Evolutionary conservation across 108 stramenopile species (phyloP), one percentile per base, ranked within the genome.

Genomic region (Cafeteria roenbergensis): DNA sequence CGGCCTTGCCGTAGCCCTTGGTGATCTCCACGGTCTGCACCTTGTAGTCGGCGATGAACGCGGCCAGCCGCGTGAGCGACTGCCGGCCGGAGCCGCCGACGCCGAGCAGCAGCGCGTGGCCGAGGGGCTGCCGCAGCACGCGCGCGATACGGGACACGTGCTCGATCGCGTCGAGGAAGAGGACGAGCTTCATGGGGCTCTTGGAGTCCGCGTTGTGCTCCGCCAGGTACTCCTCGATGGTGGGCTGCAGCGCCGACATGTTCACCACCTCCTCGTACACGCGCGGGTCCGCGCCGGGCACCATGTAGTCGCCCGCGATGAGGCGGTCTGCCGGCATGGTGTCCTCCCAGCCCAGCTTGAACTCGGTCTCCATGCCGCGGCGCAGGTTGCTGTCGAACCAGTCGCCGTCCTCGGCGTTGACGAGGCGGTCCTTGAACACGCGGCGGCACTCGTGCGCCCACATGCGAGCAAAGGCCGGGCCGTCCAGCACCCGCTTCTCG

Each of bases 141-240:
- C 84, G 72, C 24, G 80, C 70, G 42, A 83, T 74, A 42, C 80
- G 73, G 21, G 73, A 59, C 1, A 85, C 82, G 63, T 83, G 82
- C 69, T 82, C 80, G 51, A 84, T 77, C 17, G 84, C 82, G 54
- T 83, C 84, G 51, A 75, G 54, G 65, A 85, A 85, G 80, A 85
- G 79, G 37, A 85, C 69, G 62, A 75, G 55, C 22, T 75, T 77
- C 84, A 85, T 85, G 8, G 82, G 82, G 33, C 37, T 35, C 72
- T 82, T 82, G 26, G 76, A 78, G 55, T 85, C 84, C 28, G 64
- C 73, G 75, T 85, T 85, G 80, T 85, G 74, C 59, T 85, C 80
- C 24, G 17, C 56, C 34, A 85, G 71, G 58, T 75, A 82, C 76
- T 76, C 79, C 57, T 80, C 73, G 20, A 80, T 38, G 62, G 64